phyloP scores from a whole-genome alignment of 2,329 filamentous ascomycete species.

The Aspergillus aculeatus region DNA sequence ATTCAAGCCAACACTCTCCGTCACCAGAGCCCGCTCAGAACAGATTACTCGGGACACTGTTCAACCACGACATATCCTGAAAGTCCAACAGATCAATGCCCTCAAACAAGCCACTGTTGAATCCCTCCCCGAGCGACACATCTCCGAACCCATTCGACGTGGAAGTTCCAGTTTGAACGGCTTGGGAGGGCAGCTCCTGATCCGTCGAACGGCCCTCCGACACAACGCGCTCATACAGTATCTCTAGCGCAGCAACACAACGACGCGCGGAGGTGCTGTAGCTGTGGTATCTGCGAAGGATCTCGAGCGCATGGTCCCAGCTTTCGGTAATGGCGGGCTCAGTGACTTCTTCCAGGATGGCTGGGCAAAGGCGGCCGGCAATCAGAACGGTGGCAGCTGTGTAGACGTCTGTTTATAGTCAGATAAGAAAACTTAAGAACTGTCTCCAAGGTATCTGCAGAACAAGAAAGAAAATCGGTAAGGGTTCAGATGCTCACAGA shows the following conservation, averaged over 20 bases:
- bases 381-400: slow-evolving; percentile 37
- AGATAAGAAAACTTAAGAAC: no score
- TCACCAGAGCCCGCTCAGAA: slow-evolving; percentile 15
- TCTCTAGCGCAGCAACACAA: slow-evolving; percentile 33
- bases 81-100: slow-evolving; percentile 30
- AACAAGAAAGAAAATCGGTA: no score
- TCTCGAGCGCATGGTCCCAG: slow-evolving; percentile 31
- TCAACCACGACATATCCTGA: slow-evolving; percentile 37
- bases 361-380: slow-evolving; percentile 31
- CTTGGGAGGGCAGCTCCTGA: neutral
- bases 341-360: slow-evolving; percentile 27
- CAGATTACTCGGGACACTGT: slow-evolving; percentile 33
- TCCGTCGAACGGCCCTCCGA: slow-evolving; percentile 17
- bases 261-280: slow-evolving; percentile 34
- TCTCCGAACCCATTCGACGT: slow-evolving; percentile 18
- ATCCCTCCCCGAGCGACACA: slow-evolving; percentile 28
- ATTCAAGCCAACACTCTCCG: no score
- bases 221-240: slow-evolving; percentile 30
- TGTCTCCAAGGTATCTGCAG: no score
- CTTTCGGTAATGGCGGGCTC: slow-evolving; percentile 25
- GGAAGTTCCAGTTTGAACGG: neutral
- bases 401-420: slow-evolving; percentile 29
- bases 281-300: slow-evolving; percentile 32
- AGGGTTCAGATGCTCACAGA: slow-evolving; percentile 24
- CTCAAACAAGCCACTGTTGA: slow-evolving; percentile 26